Conservation (phyloP, 2,329 filamentous ascomycete genomes). For the Lecanoromycetidae sp. region DNA sequence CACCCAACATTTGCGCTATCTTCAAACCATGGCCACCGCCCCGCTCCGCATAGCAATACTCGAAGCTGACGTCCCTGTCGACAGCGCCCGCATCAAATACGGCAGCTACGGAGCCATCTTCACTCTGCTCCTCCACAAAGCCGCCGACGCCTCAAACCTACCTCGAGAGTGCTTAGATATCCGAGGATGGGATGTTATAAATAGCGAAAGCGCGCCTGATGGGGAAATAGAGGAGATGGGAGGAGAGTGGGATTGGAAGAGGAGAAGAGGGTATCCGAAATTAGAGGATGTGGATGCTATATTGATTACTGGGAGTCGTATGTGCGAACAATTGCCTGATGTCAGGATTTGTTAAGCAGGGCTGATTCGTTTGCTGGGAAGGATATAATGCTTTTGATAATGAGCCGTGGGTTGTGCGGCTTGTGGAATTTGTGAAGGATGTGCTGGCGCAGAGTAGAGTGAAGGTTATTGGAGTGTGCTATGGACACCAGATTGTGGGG, state of each 20-base stretch:
- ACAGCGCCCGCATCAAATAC: slow-evolving; percentile 51
- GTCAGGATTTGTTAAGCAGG: no score
- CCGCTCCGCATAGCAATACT: slow-evolving; percentile 72
- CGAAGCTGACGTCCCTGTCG: slow-evolving; percentile 70
- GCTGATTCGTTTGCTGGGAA: slow-evolving; percentile 23
- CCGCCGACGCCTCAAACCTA: slow-evolving; percentile 35
- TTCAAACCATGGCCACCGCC: slow-evolving; percentile 4
- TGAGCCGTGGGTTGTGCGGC: slow-evolving; percentile 61
- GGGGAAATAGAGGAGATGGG: slow-evolving; percentile 6
- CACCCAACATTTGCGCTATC: not conserved
- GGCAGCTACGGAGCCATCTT: slow-evolving; percentile 64
- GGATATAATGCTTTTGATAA: slow-evolving; percentile 63
- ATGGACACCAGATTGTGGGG: slow-evolving; percentile 75
- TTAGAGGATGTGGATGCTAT: slow-evolving; percentile 69
- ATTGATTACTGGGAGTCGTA: slow-evolving; percentile 61
- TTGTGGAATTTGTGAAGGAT: slow-evolving; percentile 55
- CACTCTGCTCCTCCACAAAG: slow-evolving; percentile 44
- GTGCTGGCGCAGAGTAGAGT: slow-evolving; percentile 51
- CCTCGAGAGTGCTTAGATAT: slow-evolving; percentile 41
- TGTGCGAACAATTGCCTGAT: no score
- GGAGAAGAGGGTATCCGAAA: slow-evolving; percentile 53
- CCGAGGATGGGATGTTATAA: slow-evolving; percentile 58
- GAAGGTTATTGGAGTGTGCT: slow-evolving; percentile 68
- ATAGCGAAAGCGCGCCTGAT: slow-evolving; percentile 26
- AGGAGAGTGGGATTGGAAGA: slow-evolving; percentile 2